Conservation (phyloP, 2,329 filamentous ascomycete species). For the Pseudogymnoascus sp. region DNA sequence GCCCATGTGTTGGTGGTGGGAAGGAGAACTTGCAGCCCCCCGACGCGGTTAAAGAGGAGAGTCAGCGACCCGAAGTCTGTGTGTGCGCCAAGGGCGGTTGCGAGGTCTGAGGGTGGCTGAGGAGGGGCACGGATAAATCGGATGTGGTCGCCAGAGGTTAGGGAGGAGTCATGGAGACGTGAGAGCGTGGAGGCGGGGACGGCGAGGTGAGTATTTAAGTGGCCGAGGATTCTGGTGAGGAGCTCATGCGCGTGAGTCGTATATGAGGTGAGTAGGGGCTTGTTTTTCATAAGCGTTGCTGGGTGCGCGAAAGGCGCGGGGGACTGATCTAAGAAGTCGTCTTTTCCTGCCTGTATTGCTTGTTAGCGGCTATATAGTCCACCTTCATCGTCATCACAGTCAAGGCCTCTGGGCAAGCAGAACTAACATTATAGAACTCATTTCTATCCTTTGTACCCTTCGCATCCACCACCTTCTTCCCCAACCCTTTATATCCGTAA, state of each 20-base stretch:
- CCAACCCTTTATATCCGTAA: constrained; percentile 25
- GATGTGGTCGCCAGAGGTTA: constrained; percentile 24
- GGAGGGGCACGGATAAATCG: constrained; percentile 26
- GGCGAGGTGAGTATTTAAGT: constrained; percentile 24
- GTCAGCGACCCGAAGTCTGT: constrained; percentile 38
- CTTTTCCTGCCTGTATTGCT: constrained; percentile 17
- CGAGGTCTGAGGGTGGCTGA: constrained; percentile 22
- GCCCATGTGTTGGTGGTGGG: constrained; percentile 27
- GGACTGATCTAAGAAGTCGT: constrained; percentile 25
- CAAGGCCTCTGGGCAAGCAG: neutral
- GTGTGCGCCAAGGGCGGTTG: constrained; percentile 27
- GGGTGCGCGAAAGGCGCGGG: constrained; percentile 21
- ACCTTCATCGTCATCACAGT: neutral
- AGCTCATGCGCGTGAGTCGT: constrained; percentile 22
- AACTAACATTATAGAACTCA: constrained; percentile 27
- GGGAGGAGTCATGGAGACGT: constrained; percentile 18
- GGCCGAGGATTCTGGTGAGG: constrained; percentile 21
- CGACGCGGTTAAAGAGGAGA: constrained; percentile 35
- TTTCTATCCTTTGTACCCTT: constrained; percentile 25
- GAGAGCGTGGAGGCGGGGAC: constrained; percentile 22
- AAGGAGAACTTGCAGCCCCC: constrained; percentile 35
- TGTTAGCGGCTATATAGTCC: neutral
- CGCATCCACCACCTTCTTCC: constrained; percentile 22
- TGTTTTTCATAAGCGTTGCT: constrained; percentile 20
- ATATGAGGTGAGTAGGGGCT: constrained; percentile 20